Conservation (phyloP, 352 stramenopile species). For the Thraustochytrium striatum region DNA sequence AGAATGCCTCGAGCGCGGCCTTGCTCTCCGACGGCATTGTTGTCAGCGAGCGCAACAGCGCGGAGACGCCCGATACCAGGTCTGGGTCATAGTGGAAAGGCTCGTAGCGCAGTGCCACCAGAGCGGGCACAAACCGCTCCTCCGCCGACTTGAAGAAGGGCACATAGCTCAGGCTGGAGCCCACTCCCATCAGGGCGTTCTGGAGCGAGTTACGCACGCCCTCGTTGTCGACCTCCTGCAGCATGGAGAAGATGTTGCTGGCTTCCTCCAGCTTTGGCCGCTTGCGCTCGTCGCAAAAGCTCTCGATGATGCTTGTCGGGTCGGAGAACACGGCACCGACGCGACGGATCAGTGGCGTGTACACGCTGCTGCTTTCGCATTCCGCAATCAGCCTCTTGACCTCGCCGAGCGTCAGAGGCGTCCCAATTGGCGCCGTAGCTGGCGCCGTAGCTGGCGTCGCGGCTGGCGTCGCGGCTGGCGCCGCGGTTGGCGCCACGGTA, state of each 20-base stretch:
- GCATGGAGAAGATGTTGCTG: not conserved
- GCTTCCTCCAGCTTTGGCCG: not conserved
- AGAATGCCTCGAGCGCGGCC: not conserved
- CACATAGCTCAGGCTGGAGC: too few species aligned
- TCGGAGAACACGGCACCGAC: slow-evolving; percentile 26
- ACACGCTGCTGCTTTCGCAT: not conserved
- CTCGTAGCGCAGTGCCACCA: slow-evolving; percentile 44
- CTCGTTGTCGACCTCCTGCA: not conserved
- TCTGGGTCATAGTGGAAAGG: slow-evolving; percentile 42
- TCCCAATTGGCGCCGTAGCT: too few species aligned
- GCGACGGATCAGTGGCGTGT: not conserved
- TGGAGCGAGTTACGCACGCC: slow-evolving; percentile 27
- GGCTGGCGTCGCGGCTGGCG: too few species aligned
- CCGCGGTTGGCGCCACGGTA: too few species aligned
- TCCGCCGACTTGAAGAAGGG: not conserved
- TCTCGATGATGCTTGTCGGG: not conserved
- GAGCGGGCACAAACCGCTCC: not conserved
- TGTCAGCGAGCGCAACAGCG: slow-evolving; percentile 1
- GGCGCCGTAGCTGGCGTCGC: too few species aligned
- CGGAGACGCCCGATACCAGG: not conserved
- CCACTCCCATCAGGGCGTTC: slow-evolving; percentile 1
- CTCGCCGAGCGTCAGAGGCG: not conserved
- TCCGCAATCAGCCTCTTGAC: not conserved
- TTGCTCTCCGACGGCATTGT: not conserved
- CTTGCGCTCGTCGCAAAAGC: not conserved